phyloP scores from a whole-genome alignment of 148 eudicot species.

The Polygonum aviculare region DNA sequence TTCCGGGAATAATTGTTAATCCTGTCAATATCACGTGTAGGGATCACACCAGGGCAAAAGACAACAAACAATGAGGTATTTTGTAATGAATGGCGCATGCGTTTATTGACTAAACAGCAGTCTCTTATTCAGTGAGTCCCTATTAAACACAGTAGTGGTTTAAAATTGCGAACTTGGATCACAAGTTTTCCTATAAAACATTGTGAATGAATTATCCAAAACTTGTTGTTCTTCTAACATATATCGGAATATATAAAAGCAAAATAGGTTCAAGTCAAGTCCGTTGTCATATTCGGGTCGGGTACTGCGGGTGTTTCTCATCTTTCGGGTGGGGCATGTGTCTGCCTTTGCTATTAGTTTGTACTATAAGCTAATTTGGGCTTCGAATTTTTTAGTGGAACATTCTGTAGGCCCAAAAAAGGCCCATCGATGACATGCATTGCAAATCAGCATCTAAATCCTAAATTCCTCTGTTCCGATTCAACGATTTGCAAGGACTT shows the following conservation, averaged over 20 bases:
- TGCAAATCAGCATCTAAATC: neutral
- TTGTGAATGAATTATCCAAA: no score
- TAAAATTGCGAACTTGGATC: no score
- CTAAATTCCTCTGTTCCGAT: neutral
- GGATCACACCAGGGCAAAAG: neutral
- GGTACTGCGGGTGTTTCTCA: neutral
- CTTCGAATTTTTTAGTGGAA: neutral
- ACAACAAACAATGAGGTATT: neutral
- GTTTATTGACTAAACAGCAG: neutral
- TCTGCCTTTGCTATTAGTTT: no score
- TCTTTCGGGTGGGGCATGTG: no score
- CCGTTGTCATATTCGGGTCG: neutral
- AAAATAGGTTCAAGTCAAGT: no score
- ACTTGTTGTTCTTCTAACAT: no score
- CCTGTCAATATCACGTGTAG: no score
- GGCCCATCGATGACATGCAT: neutral
- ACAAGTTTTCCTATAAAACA: no score
- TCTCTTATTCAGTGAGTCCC: no score
- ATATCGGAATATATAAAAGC: no score
- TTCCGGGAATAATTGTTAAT: no score
- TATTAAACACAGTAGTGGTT: no score
- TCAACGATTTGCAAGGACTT: neutral
- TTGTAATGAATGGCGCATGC: neutral
- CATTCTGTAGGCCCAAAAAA: neutral
- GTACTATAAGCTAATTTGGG: neutral